Evolutionary conservation across 2,329 filamentous ascomycete genomes (phyloP).

Genomic region (Monosporascus sp.): DNA sequence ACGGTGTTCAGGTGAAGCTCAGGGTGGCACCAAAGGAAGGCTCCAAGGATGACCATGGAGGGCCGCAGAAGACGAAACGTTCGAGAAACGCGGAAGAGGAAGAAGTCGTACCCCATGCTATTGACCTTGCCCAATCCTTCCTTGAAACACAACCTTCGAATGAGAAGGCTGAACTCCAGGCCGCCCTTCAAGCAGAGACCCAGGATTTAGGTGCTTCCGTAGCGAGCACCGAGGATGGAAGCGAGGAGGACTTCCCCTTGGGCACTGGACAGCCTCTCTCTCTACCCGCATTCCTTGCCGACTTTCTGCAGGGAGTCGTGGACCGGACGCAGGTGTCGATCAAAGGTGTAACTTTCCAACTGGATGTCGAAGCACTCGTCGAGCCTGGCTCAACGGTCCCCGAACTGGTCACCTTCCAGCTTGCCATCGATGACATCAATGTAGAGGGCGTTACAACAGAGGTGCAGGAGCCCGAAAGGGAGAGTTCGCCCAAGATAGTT

Average conservation of each 20-base stretch:
- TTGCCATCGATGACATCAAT: slow-evolving; percentile 60
- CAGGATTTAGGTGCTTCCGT: slow-evolving; percentile 59
- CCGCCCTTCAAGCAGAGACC: slow-evolving; percentile 59
- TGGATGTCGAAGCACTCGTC: slow-evolving; percentile 56
- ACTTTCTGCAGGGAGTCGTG: slow-evolving; percentile 68
- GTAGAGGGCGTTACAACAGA: slow-evolving; percentile 60
- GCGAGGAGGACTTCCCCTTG: slow-evolving; percentile 54
- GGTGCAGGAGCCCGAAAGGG: slow-evolving; percentile 20
- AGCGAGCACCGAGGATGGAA: slow-evolving; percentile 55
- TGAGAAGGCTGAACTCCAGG: slow-evolving; percentile 64
- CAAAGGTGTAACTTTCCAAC: slow-evolving; percentile 58
- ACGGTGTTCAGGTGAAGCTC: slow-evolving; percentile 71
- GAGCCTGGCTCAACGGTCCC: slow-evolving; percentile 41
- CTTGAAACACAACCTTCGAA: slow-evolving; percentile 64
- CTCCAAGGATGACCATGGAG: slow-evolving; percentile 31
- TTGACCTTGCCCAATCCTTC: slow-evolving; percentile 73
- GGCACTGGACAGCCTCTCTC: slow-evolving; percentile 70
- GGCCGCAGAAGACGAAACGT: slow-evolving; percentile 23
- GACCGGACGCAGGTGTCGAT: slow-evolving; percentile 67
- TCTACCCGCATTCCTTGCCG: slow-evolving; percentile 65
- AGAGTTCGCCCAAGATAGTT: slow-evolving; percentile 31
- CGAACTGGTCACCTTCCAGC: slow-evolving; percentile 58
- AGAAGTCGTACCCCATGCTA: slow-evolving; percentile 59
- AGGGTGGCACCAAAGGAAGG: slow-evolving; percentile 43
- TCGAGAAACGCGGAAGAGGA: slow-evolving; percentile 23